Evolutionary conservation across 2,329 filamentous ascomycete species (phyloP), one percentile per base, ranked within the genome.

Genomic region (Claviceps monticola): DNA sequence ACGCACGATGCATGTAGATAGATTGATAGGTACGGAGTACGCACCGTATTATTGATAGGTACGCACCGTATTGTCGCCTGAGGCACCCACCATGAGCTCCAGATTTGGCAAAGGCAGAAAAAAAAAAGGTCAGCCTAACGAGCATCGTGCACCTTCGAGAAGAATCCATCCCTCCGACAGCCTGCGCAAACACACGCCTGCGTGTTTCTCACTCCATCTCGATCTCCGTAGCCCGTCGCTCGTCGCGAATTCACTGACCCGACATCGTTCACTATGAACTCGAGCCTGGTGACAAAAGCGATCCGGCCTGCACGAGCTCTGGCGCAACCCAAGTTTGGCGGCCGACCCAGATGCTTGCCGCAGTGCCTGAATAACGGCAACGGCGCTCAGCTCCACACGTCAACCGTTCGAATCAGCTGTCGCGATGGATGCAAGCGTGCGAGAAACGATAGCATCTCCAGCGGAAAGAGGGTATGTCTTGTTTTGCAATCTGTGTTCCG

Each of bases 201-300:
- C 21, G 42, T 23, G 13, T 7, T 16, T 34, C 7, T 41, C 7
- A 14, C 9, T 50, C 21, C 41, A 39, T 54, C 36, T 46, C 46
- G 49, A 26, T 48, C 41, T 51, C 23, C 43, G 17, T 39, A 36
- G 34, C 44, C 49, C 23, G n/a, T 19, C n/a, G 39, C 21, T 46
- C 13, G 34, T 46, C 29, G 52, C 57, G 59, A 67, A 34, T 4
- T 34, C 1, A 11, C 9, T 66, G 64, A 61, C 58, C 59, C 53
- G 54, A 52, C 58, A 54, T 55, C 51, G 49, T 49, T 60, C 61
- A 67, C 57, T 44, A 76, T 76, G 74, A 76, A 74, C 60, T 66
- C 73, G 42, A 71, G 64, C 60, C 60, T 74, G 56, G 58, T 75
- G 54, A 67, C 67, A 55, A 76, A 74, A 64, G 69, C 71, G 48